Base-by-base conservation (phyloP, 2,329 filamentous ascomycete genomes). In the Colletotrichum tanaceti region DNA sequence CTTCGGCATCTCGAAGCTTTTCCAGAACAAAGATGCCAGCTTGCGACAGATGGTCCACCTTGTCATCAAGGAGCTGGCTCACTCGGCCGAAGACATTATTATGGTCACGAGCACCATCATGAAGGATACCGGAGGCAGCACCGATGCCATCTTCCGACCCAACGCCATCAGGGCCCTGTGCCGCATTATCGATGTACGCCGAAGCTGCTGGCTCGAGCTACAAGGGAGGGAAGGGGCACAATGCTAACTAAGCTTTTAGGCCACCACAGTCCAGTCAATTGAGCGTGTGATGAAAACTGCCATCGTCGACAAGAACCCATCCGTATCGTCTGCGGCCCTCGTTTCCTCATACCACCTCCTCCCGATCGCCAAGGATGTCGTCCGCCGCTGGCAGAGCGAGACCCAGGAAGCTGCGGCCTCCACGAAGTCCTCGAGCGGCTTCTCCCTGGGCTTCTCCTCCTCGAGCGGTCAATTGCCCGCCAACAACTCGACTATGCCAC, bases 61-160 rank as follows among this genome's bases (percentile, higher is more conserved):
- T 73, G 91, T 98, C 79, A 93, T 98, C 85, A 99, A 98, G 89
- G 96, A 99, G 87, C 87, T 99, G 76, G 93, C 95, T 73, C 90
- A 90, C 80, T 97, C 94, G 28, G 96, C 96, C 68, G 94, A 98
- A 84, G 96, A 99, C 86, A 97, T 98, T 72, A 99, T 99, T 79
- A 98, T 99, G 96, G 96, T 98, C 71, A 99, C 96, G 20, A 97
- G 93, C 82, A 98, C 95, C 74, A 98, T 99, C 75, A 99, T 98
- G 96, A 99, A 99, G 86, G 96, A 99, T 80, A 98, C 95, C 13
- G 94, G 94, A 60, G 94, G 97, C 72, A 93, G 94, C 76, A 98
- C 93, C 77, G 96, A 98, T 78, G 91, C 94, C 61, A 90, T 98
- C 65, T 98, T 94, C 84, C 89, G 96, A 76, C 93, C 96, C 60